Evolutionary conservation across 768 basidiomycete genomes (phyloP).

Genomic region (Xerocomellus dryophilus): DNA sequence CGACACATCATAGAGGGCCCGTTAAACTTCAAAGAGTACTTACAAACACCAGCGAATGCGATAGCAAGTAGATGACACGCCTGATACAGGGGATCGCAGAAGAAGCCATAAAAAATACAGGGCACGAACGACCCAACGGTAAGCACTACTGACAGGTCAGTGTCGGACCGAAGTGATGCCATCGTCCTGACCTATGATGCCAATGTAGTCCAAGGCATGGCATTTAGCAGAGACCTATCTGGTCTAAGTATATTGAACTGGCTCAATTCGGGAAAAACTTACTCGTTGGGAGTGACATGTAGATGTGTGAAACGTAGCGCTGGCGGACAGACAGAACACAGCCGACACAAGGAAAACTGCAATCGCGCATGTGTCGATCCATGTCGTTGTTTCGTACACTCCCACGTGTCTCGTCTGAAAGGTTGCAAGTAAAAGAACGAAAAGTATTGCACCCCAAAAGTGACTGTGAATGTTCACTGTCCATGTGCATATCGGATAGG

Average conservation of each 20-base stretch:
- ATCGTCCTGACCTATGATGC: slow-evolving; percentile 58
- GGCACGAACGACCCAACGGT: slow-evolving; percentile 80
- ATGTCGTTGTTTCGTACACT: slow-evolving; percentile 52
- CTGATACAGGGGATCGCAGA: slow-evolving; percentile 55
- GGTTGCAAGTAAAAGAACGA: slow-evolving; percentile 51
- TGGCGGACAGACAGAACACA: slow-evolving; percentile 67
- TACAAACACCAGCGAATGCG: slow-evolving; percentile 54
- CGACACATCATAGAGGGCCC: slow-evolving; percentile 1
- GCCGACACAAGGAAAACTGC: slow-evolving; percentile 67
- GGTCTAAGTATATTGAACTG: not conserved
- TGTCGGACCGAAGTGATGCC: not conserved
- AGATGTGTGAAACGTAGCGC: slow-evolving; percentile 71
- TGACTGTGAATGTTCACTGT: slow-evolving; percentile 89
- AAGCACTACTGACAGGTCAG: slow-evolving; percentile 41
- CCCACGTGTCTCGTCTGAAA: slow-evolving; percentile 51
- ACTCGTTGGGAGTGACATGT: slow-evolving; percentile 72
- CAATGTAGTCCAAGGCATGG: slow-evolving; percentile 72
- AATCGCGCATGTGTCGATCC: slow-evolving; percentile 59
- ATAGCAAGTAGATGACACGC: slow-evolving; percentile 54
- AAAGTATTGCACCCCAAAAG: slow-evolving; percentile 64
- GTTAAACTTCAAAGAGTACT: slow-evolving; percentile 25
- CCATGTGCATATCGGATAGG: slow-evolving; percentile 13
- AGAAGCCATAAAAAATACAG: slow-evolving; percentile 75
- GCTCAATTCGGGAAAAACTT: slow-evolving; percentile 16
- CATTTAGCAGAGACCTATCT: slow-evolving; percentile 56